phyloP scores from a whole-genome alignment of 1,284 basidiomycete genomes.

The Ganoderma lucidum region DNA sequence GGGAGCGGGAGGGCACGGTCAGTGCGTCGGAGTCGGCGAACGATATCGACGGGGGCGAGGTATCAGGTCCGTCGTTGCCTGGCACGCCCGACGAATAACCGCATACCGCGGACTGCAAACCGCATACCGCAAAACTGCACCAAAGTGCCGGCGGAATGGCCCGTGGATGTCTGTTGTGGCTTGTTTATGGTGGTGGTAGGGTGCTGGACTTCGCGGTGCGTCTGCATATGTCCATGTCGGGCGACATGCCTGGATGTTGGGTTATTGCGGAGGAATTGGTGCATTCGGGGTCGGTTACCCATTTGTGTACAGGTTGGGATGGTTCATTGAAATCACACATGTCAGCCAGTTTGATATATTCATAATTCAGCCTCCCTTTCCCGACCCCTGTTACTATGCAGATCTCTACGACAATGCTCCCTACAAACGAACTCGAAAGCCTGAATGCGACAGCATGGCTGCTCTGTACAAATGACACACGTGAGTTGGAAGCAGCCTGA shows the following conservation, averaged over 20 bases:
- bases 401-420: neutral
- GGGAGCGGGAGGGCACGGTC: neutral
- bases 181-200: neutral
- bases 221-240: neutral
- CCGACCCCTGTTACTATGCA: neutral
- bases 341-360: neutral
- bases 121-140: neutral
- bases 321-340: neutral
- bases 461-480: neutral
- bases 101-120: neutral
- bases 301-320: neutral
- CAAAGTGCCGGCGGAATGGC: neutral
- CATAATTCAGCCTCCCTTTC: neutral
- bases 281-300: neutral
- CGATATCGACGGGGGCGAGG: neutral
- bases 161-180: neutral
- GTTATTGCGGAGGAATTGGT: neutral
- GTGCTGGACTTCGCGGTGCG: neutral
- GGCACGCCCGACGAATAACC: constrained; percentile 9
- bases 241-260: neutral
- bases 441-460: neutral
- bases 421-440: neutral
- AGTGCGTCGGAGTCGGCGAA: constrained; percentile 16
- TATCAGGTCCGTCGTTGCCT: neutral
- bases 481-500: neutral